These are phyloP conservation scores for Emmonsiellopsis sp. DNA, from an alignment of 2,329 filamentous ascomycete genomes.

Conservation along the genomic window DNA sequence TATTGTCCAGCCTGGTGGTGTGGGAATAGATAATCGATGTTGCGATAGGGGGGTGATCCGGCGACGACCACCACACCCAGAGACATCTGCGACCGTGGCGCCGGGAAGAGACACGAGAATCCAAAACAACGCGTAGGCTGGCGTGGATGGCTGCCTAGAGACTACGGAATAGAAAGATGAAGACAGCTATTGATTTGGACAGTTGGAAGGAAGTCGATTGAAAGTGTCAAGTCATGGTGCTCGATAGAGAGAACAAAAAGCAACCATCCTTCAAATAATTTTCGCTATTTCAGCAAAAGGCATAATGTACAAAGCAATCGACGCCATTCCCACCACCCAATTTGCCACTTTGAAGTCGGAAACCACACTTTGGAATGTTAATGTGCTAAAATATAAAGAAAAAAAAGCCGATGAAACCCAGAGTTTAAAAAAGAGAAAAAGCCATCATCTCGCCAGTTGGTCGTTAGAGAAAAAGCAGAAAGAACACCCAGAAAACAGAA, in stretches of 20 bases:
- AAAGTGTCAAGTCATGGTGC: not conserved
- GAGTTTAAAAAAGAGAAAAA: not conserved
- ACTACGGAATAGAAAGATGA: not conserved
- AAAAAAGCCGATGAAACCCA: not conserved
- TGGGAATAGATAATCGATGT: too few species aligned
- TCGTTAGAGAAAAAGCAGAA: slow-evolving; percentile 4
- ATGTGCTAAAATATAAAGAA: not conserved
- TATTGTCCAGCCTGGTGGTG: too few species aligned
- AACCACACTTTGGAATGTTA: not conserved
- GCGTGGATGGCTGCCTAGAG: not conserved
- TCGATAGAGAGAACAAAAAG: not conserved
- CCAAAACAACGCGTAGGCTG: too few species aligned
- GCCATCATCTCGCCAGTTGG: not conserved
- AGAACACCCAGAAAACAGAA: slow-evolving; percentile 21
- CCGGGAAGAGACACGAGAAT: too few species aligned
- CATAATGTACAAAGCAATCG: slow-evolving; percentile 6
- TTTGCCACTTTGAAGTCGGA: not conserved
- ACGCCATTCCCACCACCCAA: slow-evolving; percentile 9
- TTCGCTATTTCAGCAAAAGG: slow-evolving; percentile 6
- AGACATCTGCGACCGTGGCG: too few species aligned
- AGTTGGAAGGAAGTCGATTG: too few species aligned
- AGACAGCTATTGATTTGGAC: too few species aligned
- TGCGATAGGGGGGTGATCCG: too few species aligned
- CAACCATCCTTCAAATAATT: too few species aligned
- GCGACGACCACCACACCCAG: too few species aligned